These are phyloP conservation scores for Fusarium drepaniforme DNA, from an alignment of 2,329 filamentous ascomycete genomes.

Conservation along the genomic window DNA sequence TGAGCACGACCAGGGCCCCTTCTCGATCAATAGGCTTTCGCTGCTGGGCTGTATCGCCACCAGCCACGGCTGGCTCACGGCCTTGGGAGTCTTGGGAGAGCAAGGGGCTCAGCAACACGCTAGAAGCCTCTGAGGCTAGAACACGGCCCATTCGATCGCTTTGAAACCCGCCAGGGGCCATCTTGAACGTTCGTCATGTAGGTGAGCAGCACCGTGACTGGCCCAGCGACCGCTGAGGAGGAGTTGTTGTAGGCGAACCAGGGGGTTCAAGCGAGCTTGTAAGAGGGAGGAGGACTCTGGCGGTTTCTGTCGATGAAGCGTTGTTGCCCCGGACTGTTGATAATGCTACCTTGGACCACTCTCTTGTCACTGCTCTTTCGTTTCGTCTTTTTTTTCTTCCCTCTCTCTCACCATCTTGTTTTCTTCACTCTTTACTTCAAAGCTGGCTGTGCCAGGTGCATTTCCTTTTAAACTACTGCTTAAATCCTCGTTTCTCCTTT, in stretches of 20 bases:
- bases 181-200: slow-evolving; percentile 31
- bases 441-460: slow-evolving; percentile 1
- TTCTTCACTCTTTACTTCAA: slow-evolving; percentile 7
- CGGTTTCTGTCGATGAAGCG: slow-evolving; percentile 15
- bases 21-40: slow-evolving; percentile 27
- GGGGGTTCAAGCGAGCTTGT: slow-evolving; percentile 40
- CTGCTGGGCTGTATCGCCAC: slow-evolving; percentile 24
- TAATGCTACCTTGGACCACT: slow-evolving; percentile 40
- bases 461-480: background rate
- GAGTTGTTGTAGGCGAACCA: slow-evolving; percentile 7
- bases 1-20: slow-evolving; percentile 8
- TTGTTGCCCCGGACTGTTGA: slow-evolving; percentile 34
- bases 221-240: background rate
- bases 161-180: slow-evolving; percentile 37
- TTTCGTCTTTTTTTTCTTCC: slow-evolving; percentile 32
- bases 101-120: slow-evolving; percentile 17
- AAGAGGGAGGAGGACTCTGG: slow-evolving; percentile 19
- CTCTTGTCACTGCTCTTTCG: slow-evolving; percentile 31
- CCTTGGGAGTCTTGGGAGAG: background rate
- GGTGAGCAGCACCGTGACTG: slow-evolving; percentile 19
- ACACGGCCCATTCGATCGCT: slow-evolving; percentile 31
- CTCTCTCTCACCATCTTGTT: slow-evolving; percentile 33
- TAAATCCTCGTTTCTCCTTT: background rate
- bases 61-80: slow-evolving; percentile 1
- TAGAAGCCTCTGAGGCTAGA: slow-evolving; percentile 33